phyloP scores from a whole-genome alignment of 306 rosid genomes.

The Glycyrrhiza uralensis region DNA sequence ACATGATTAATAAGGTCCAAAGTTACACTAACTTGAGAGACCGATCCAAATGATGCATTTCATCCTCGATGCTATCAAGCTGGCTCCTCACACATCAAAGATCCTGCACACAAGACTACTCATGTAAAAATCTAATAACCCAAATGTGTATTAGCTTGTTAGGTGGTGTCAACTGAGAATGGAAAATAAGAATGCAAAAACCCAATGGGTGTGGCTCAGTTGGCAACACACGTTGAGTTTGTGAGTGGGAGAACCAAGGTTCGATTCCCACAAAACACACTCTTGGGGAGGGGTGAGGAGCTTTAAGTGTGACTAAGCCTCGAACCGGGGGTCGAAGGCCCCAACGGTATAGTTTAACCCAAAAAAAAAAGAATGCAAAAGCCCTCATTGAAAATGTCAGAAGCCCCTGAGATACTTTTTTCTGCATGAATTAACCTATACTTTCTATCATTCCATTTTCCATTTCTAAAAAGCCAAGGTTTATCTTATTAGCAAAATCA shows the following conservation, averaged over 20 bases:
- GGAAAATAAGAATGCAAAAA: slow-evolving; percentile 8
- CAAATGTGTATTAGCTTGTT: neutral
- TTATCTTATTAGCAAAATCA: neutral
- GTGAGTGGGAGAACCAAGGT: no score
- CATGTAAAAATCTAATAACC: slow-evolving; percentile 11
- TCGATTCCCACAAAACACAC: no score
- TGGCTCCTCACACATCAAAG: slow-evolving; percentile 70
- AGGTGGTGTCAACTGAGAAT: neutral
- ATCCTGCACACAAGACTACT: slow-evolving; percentile 47
- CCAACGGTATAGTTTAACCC: no score
- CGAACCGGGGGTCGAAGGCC: no score
- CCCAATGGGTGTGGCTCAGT: no score
- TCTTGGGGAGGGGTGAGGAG: no score
- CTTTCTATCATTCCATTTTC: neutral
- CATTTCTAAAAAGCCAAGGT: neutral
- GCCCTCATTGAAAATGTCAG: neutral
- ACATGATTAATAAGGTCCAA: slow-evolving; percentile 11
- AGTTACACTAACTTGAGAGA: slow-evolving; percentile 63
- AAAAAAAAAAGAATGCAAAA: slow-evolving; percentile 13
- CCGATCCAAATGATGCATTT: slow-evolving; percentile 75
- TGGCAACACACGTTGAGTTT: no score
- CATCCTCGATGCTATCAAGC: slow-evolving; percentile 74
- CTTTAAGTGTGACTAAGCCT: no score
- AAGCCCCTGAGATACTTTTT: neutral
- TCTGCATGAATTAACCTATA: neutral